Evolutionary conservation across 2,329 filamentous ascomycete species (phyloP), one percentile per base, ranked within the genome.

Genomic region (Aspergillus vadensis): DNA sequence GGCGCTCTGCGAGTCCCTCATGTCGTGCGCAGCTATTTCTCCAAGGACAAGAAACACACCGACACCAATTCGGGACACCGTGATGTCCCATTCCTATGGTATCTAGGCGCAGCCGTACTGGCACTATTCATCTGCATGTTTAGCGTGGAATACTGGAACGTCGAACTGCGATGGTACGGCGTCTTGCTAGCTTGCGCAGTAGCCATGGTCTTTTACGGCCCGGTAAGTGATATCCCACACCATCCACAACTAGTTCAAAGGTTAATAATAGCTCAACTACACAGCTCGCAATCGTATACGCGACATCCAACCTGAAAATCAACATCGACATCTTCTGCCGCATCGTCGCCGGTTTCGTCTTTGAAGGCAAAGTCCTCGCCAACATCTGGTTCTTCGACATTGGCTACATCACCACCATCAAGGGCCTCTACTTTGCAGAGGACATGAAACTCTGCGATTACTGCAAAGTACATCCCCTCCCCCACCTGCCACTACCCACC

Each of bases 391-490:
- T 71, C 61, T 68, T 69, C 59, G 62, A 65, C 36, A 54, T 59
- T 44, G 66, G 61, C 51, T 73, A 73, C 52, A 70, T 69, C 57
- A 66, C 63, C 14, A 66, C 63, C 27, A 68, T 70, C 61, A 69
- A 72, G 38, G 67, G 69, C 7, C 60, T 69, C 3, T 71, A 68
- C 44, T 71, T 71, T 39, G 66, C 67, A 4, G 63, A 69, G 39
- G 70, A 70, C 54, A 72, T 72, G 70, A 72, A 72, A 52, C 59
- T 72, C 4, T 66, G 64, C 1, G 61, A 69, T 17, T 72, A 72
- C 41, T 65, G 62, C 41, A 60, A 68, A 41, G 70, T 68, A 60
- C 21, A 63, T 9, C 4, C 1, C 5, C 10, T 9, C 21, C 6
- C 2, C 36, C 19, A 21, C 23, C 2, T 25, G 2, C 44, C 9